Evolutionary conservation across 2,329 filamentous ascomycete species (phyloP).

Genomic region (Monascus ruber): DNA sequence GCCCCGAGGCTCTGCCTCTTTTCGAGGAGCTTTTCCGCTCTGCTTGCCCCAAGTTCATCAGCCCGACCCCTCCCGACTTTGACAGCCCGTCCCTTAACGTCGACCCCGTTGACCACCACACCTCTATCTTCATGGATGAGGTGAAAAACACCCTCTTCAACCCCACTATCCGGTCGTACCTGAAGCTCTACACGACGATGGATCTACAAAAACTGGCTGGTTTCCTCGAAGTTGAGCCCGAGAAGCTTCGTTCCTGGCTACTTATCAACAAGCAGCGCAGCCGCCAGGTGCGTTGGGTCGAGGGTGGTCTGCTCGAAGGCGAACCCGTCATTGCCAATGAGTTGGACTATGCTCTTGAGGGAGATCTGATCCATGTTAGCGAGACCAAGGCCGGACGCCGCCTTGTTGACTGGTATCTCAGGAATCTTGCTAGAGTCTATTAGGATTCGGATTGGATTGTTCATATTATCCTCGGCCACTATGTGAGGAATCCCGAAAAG

Average conservation of each 20-base stretch:
- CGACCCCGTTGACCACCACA: slow-evolving; percentile 94
- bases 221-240: slow-evolving; percentile 94
- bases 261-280: slow-evolving; percentile 98
- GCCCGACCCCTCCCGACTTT: slow-evolving; percentile 90
- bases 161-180: slow-evolving; percentile 94
- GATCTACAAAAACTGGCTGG: slow-evolving; percentile 95
- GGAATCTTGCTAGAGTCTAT: slow-evolving; percentile 92
- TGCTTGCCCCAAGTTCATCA: slow-evolving; percentile 99
- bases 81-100: slow-evolving; percentile 93
- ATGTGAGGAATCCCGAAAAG: no score
- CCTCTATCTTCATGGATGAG: slow-evolving; percentile 98
- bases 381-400: slow-evolving; percentile 97
- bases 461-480: no score
- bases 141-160: slow-evolving; percentile 99
- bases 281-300: slow-evolving; percentile 88
- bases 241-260: slow-evolving; percentile 86
- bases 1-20: slow-evolving; percentile 85
- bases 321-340: slow-evolving; percentile 90
- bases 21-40: slow-evolving; percentile 97
- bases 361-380: slow-evolving; percentile 95
- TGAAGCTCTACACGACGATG: slow-evolving; percentile 99
- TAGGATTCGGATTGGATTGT: slow-evolving; percentile 31
- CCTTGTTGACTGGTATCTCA: slow-evolving; percentile 97
- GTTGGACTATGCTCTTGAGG: slow-evolving; percentile 92
- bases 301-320: slow-evolving; percentile 80